Evolutionary conservation across 192 early-diverging fungal genomes (phyloP).

Genomic region (Gigaspora rosea): DNA sequence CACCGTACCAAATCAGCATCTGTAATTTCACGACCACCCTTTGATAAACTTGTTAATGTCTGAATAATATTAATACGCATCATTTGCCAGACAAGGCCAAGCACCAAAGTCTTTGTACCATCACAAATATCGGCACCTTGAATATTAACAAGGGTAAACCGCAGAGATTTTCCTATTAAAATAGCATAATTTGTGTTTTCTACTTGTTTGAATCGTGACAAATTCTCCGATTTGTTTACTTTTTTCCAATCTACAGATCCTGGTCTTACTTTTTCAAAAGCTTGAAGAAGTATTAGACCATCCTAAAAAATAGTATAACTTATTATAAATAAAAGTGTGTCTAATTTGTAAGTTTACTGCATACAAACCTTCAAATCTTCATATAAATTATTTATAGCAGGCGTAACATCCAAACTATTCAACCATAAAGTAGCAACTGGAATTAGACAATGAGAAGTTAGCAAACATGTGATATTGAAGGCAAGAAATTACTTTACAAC

Average conservation of each 20-base stretch:
- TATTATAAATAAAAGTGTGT: not conserved
- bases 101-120: constrained; percentile 83
- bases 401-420: constrained; percentile 95
- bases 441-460: not conserved
- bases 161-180: constrained; percentile 78
- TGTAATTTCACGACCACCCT: constrained; percentile 81
- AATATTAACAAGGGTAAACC: constrained; percentile 93
- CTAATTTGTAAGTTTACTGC: not conserved
- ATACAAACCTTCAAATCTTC: constrained; percentile 76
- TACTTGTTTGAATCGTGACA: constrained; percentile 94
- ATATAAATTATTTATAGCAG: constrained; percentile 97
- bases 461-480: too few relatives aligned
- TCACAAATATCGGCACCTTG: constrained; percentile 95
- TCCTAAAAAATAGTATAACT: constrained; percentile 54
- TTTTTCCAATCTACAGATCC: constrained; percentile 92
- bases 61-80: constrained; percentile 97
- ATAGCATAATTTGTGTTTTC: constrained; percentile 98
- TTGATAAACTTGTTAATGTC: constrained; percentile 84
- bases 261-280: constrained; percentile 92
- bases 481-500: too few relatives aligned
- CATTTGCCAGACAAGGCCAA: constrained; percentile 97
- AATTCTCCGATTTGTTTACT: constrained; percentile 74
- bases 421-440: constrained; percentile 96
- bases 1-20: constrained; percentile 93
- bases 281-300: constrained; percentile 90